Conservation (phyloP, 805 yeast genomes). For the Barnettozyma vustinii region DNA sequence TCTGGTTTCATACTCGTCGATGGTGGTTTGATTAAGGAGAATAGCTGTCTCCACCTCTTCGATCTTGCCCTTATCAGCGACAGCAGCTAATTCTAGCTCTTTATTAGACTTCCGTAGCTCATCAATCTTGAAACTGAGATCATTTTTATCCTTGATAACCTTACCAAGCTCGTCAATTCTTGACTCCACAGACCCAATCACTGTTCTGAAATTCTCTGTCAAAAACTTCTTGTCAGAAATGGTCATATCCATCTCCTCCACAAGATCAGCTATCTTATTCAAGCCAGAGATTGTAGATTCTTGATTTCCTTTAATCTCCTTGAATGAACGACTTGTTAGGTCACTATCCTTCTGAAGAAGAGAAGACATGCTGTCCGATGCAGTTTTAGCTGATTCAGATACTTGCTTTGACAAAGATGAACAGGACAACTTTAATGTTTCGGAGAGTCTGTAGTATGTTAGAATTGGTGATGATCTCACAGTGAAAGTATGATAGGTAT, state of each 20-base stretch:
- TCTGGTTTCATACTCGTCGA: background rate
- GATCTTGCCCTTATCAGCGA: background rate
- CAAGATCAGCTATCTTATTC: background rate
- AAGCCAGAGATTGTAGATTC: background rate
- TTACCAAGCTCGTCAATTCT: slow-evolving; percentile 16
- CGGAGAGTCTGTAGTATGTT: slow-evolving; percentile 22
- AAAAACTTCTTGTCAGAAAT: slow-evolving; percentile 1
- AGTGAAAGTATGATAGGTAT: slow-evolving; percentile 21
- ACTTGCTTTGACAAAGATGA: slow-evolving; percentile 1
- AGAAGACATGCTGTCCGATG: background rate
- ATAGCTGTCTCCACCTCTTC: background rate
- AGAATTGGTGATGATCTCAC: slow-evolving; percentile 17
- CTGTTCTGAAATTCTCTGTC: slow-evolving; percentile 10
- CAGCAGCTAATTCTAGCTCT: background rate
- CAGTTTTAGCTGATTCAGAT: background rate
- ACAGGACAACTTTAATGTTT: slow-evolving; percentile 14
- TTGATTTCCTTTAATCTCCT: background rate
- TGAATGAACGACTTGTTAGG: background rate
- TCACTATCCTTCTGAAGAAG: background rate
- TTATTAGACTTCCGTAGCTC: slow-evolving; percentile 3
- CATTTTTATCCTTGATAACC: slow-evolving; percentile 17
- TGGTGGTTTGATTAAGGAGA: background rate
- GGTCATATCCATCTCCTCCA: background rate
- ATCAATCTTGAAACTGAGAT: slow-evolving; percentile 2
- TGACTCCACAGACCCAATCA: slow-evolving; percentile 4